Percentiles rank a stretch among this genome's conserved stretches.
phyloP scores from a whole-genome alignment of 2,329 filamentous ascomycete species.

The Epichloe gansuensis region DNA sequence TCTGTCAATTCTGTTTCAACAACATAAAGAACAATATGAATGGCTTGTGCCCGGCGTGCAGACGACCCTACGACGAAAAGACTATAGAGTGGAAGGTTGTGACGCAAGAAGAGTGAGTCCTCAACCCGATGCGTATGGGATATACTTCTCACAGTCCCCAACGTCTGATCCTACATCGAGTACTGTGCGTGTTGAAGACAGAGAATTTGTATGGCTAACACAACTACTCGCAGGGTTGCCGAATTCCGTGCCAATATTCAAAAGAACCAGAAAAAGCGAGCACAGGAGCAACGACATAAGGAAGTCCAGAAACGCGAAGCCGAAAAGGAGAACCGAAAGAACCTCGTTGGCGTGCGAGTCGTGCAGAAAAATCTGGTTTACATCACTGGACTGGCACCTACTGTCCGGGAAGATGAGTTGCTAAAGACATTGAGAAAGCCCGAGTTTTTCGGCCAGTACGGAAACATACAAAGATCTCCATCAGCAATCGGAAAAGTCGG shows the following conservation, averaged over 20 bases:
- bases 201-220: conserved; percentile 2
- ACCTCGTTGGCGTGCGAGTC: conserved; percentile 86
- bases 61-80: conserved; percentile 90
- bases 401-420: conserved; percentile 82
- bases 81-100: conserved; percentile 96
- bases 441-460: conserved; percentile 96
- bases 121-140: neutral
- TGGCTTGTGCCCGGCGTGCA: conserved; percentile 91
- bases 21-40: conserved; percentile 99
- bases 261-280: conserved; percentile 88
- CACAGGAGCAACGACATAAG: conserved; percentile 72
- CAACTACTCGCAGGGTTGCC: conserved; percentile 41
- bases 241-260: conserved; percentile 67
- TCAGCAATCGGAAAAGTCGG: conserved; percentile 81
- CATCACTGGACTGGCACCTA: conserved; percentile 86
- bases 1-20: conserved; percentile 99
- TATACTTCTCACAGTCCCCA: neutral
- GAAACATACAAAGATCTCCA: conserved; percentile 95
- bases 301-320: conserved; percentile 94
- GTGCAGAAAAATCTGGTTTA: conserved; percentile 99
- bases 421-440: conserved; percentile 79
- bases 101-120: conserved; percentile 79
- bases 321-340: conserved; percentile 90
- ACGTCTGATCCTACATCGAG: neutral
- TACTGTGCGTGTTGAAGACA: neutral